Evolutionary conservation across 2,329 filamentous ascomycete species (phyloP), one percentile per base, ranked within the genome.

Genomic region (Furcasterigmium furcatum): DNA sequence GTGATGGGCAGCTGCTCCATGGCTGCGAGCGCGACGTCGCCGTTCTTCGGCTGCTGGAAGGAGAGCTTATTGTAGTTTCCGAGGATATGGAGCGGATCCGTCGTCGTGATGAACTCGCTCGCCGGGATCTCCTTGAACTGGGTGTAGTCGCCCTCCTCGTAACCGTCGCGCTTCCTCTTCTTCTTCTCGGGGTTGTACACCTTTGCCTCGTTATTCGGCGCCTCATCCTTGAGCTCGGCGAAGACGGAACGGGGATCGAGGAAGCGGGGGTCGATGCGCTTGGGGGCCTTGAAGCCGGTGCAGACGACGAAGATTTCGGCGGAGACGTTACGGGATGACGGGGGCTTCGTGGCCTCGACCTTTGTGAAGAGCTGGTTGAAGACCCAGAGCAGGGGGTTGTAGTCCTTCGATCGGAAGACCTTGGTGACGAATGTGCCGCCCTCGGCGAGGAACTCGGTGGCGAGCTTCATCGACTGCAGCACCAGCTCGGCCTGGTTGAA

Each of bases 261-360:
- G 63, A 99, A 95, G 55, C 88, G 88, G 9, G 92, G 91, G 60
- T 99, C 94, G 48, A 99, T 82, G 52, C 84, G 80, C 70, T 96
- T 97, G 4, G 94, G 94, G 0, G 92, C 92, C 70, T 96, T 97
- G 76, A 84, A 99, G 18, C 92, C 94, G 54, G 86, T 83, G 69
- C 92, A 97, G 27, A 99, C 94, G 52, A 97, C 92, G 73, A 99
- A 99, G 34, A 97, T 97, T 74, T 99, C 94, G 54, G 94, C 94
- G 8, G 91, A 96, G 43, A 99, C 92, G 59, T 95, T 96, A 73
- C 94, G 80, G 9, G 90, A 96, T 1, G 91, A 95, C 0, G 94
- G 94, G 4, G 94, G 94, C 67, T 99, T 99, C 5, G 94, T 99
- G 41, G 95, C 92, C 64, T 99, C 92, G 52, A 99, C 94, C 55